These are phyloP conservation scores for Sporothrix pseudoabietina DNA, from an alignment of 2,329 filamentous ascomycete species.

Conservation along the genomic window DNA sequence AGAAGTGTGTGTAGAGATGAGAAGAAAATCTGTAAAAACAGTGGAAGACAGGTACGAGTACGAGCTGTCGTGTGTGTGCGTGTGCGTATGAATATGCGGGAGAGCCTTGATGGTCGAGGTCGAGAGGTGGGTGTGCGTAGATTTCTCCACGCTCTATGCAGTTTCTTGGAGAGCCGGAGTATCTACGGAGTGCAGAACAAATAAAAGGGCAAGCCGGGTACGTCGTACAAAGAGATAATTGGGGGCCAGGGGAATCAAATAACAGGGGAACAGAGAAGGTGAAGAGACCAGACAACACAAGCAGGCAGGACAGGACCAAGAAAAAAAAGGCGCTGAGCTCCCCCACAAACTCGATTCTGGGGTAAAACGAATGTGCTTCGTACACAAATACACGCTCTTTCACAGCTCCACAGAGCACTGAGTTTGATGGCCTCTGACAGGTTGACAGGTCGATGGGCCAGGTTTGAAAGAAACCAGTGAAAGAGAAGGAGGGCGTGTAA, in stretches of 20 bases:
- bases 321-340: not conserved
- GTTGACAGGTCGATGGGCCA: not conserved
- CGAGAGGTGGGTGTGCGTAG: not conserved
- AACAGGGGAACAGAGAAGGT: not conserved
- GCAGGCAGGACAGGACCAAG: not conserved
- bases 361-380: not conserved
- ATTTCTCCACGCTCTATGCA: not conserved
- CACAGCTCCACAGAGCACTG: not conserved
- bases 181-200: conserved; percentile 11
- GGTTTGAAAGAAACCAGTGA: not conserved
- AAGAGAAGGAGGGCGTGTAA: not conserved
- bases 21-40: not conserved
- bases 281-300: not conserved
- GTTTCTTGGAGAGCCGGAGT: not conserved
- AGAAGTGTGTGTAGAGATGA: not conserved
- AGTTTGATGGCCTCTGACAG: conserved; percentile 14
- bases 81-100: not conserved
- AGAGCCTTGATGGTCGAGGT: not conserved
- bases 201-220: not conserved
- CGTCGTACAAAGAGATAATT: not conserved
- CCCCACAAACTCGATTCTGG: conserved; percentile 19
- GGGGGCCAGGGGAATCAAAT: not conserved
- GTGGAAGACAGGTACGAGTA: not conserved
- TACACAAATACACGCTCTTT: not conserved
- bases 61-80: not conserved